These are phyloP conservation scores for Scenedesmus sp. DNA, from an alignment of 163 green algal species.

Conservation along the genomic window DNA sequence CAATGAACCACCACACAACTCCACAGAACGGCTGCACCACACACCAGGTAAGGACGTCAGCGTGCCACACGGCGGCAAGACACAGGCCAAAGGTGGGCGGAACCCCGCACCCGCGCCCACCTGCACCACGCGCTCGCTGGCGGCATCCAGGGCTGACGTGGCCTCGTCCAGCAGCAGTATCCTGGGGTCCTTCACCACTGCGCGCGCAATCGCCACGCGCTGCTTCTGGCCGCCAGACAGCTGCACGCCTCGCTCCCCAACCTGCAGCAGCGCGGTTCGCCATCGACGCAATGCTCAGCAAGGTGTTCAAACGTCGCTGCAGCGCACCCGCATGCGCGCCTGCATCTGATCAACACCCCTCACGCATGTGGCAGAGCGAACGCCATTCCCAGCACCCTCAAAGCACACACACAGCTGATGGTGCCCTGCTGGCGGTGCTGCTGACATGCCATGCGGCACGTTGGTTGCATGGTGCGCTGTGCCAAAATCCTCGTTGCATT, in stretches of 20 bases:
- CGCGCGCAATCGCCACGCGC: conserved; percentile 81
- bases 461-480: too few species aligned
- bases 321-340: background rate
- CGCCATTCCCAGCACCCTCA: too few species aligned
- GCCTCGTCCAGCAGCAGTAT: conserved; percentile 81
- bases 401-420: too few species aligned
- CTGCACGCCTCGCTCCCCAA: conserved; percentile 86
- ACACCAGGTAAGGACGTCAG: background rate
- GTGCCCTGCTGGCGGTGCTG: too few species aligned
- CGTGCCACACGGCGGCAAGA: background rate
- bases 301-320: too few species aligned
- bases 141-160: conserved; percentile 87
- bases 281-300: background rate
- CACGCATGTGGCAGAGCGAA: too few species aligned
- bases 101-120: conserved; percentile 48
- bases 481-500: too few species aligned
- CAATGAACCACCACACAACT: too few species aligned
- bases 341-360: too few species aligned
- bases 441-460: too few species aligned
- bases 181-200: conserved; percentile 67
- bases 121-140: conserved; percentile 82
- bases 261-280: background rate
- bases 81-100: conserved; percentile 22
- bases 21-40: background rate
- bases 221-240: conserved; percentile 86